These are phyloP conservation scores for Lactuca sativa DNA, from an alignment of 129 eudicot species.

Conservation along the genomic window DNA sequence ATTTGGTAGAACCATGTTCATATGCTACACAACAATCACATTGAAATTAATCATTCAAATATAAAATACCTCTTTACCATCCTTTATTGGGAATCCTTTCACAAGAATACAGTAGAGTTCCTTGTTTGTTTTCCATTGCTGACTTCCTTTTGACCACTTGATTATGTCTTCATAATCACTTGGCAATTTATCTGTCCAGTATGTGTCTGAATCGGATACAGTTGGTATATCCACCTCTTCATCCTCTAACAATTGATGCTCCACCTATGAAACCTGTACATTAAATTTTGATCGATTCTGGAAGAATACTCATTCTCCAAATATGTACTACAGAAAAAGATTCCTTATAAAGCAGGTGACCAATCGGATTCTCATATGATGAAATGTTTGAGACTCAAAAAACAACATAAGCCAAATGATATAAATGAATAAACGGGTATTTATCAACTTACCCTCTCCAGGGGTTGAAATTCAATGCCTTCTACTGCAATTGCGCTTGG, in stretches of 20 bases:
- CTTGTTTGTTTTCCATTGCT: background rate
- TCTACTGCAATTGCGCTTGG: background rate
- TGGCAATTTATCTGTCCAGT: background rate
- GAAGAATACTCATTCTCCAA: no score
- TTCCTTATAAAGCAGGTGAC: no score
- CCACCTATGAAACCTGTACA: background rate
- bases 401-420: no score
- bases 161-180: background rate
- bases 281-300: no score
- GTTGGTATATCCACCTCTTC: background rate
- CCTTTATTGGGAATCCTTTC: background rate
- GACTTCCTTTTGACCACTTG: background rate
- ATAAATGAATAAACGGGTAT: no score
- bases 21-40: background rate
- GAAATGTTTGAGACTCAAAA: no score
- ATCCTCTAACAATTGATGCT: background rate
- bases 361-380: no score
- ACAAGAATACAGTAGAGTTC: background rate
- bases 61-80: background rate
- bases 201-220: background rate
- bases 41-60: background rate
- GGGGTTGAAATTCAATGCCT: slow-evolving; percentile 2
- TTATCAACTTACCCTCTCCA: background rate
- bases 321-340: no score
- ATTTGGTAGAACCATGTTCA: background rate